phyloP scores from a whole-genome alignment of 139 green algal genomes.

The Micromonas commoda region DNA sequence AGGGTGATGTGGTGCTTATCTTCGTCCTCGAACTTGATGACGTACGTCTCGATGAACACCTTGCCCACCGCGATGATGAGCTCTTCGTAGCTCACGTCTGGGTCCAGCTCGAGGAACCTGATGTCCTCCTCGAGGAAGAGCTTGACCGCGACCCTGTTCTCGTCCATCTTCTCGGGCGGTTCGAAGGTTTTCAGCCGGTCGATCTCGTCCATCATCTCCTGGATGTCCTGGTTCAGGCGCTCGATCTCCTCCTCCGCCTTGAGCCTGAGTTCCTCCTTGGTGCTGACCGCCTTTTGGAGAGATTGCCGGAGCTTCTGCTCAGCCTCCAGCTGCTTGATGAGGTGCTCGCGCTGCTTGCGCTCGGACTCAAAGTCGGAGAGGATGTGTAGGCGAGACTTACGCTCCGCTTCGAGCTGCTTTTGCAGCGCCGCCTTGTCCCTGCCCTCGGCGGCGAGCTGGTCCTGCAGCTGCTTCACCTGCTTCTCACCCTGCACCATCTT shows the following conservation, averaged over 20 bases:
- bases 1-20: slow-evolving; percentile 29
- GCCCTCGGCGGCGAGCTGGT: background rate
- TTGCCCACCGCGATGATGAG: slow-evolving; percentile 29
- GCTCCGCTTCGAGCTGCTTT: slow-evolving; percentile 32
- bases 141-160: slow-evolving; percentile 18
- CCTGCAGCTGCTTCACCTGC: slow-evolving; percentile 21
- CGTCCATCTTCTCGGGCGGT: slow-evolving; percentile 21
- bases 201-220: slow-evolving; percentile 36
- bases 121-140: slow-evolving; percentile 32
- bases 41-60: slow-evolving; percentile 29
- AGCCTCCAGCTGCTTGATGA: slow-evolving; percentile 30
- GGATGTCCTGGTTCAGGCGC: slow-evolving; percentile 30
- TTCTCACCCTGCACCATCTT: slow-evolving; percentile 6
- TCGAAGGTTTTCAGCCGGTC: slow-evolving; percentile 30
- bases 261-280: slow-evolving; percentile 27
- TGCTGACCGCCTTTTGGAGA: slow-evolving; percentile 27
- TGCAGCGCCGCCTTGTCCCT: slow-evolving; percentile 22
- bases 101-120: slow-evolving; percentile 27
- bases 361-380: slow-evolving; percentile 29
- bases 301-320: slow-evolving; percentile 31
- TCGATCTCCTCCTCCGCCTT: slow-evolving; percentile 32
- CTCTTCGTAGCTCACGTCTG: slow-evolving; percentile 25
- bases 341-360: slow-evolving; percentile 31
- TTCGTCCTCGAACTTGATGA: slow-evolving; percentile 30
- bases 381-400: slow-evolving; percentile 32